Evolutionary conservation across 2,329 filamentous ascomycete species (phyloP), one percentile per base, ranked within the genome.

Genomic region (Pestalotiopsis sp.): DNA sequence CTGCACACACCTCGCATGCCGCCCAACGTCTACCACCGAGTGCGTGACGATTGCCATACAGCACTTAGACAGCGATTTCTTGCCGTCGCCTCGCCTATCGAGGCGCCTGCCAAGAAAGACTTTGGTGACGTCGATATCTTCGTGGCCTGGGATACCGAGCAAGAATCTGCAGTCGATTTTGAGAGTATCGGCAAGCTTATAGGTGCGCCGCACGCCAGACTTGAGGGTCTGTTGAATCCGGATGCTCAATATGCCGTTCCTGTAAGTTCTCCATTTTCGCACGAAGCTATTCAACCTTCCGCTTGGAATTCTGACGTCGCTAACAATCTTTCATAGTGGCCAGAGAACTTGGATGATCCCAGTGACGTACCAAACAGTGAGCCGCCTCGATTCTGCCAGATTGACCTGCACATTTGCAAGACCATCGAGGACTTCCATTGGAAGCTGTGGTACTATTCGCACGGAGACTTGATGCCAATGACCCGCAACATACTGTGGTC

Each of bases 71-170:
- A 68, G n/a, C 66, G 66, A 6, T 68, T 68, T 20, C 39, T 64
- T 6, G 66, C 45, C 13, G 45, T 68, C 9, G 59, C 66, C 56
- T 64, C 66, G 7, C 66, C 66, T 11, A 64, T 68, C 25, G 58
- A 68, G 7, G 59, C 23, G 5, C 66, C 66, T 4, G 59, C 7
- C 11, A 68, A 68, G 36, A 36, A 38, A 4, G 59, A 68, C 27
- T 68, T 57, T 39, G 66, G 66, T 6, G 66, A 68, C 36, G 41
- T 68, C 5, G 60, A 68, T 23, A 36, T 68, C 31, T 64, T 68
- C 17, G 66, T 68, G 4, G 49, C 41, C 17, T 64, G 66, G 66
- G 60, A 68, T 20, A 64, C 17, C 3, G 11, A 36, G 9, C 58
- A 59, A n/a, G 64, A 27, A 20, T 23, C 25, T 2, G 1, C 38